Evolutionary conservation across 2,329 filamentous ascomycete species (phyloP), one percentile per base, ranked within the genome.

Genomic region (Aspergillus ibericus): DNA sequence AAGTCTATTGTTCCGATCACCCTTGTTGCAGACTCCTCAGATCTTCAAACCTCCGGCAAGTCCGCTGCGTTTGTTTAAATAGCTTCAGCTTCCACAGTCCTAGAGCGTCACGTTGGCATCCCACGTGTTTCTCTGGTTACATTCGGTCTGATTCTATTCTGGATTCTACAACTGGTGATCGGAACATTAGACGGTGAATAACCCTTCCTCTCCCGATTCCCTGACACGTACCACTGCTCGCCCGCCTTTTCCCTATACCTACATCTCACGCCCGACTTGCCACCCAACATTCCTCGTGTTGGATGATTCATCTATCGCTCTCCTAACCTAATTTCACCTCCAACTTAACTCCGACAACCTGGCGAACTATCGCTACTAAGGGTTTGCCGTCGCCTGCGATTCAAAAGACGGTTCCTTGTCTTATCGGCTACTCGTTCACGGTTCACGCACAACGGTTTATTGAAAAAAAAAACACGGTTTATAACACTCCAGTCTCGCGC

Each of bases 1-100:
- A 62, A 61, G 59, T 66, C 67, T 62, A 60, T 63, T 63, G 67
- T 68, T 68, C 74, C 73, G 73, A 73, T 77, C 73, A 66, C 69
- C 72, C 62, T 66, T 69, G 67, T 71, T 72, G 70, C 68, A 65
- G 63, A 68, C 60, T 68, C 62, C 66, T 68, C 69, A 70, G 70
- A 73, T 69, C 63, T 71, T 65, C 62, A 62, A 65, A 64, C 65
- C 61, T 61, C 64, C 68, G 59, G 51, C 63, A 66, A 70, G 61
- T 60, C 63, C 61, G 66, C 60, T 64, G 62, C 59, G 51, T 63
- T 62, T 57, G 61, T 70, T 64, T 72, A 66, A 68, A 63, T 59
- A 56, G 57, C 55, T 51, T 56, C 59, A 55, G 52, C 49, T 53
- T 59, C 35, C 58, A 59, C 56, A 56, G 51, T 50, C 47, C 46